Evolutionary conservation across 768 basidiomycete genomes (phyloP), one percentile per base, ranked within the genome.

Genomic region (Tubosaeta brunneosetosa): DNA sequence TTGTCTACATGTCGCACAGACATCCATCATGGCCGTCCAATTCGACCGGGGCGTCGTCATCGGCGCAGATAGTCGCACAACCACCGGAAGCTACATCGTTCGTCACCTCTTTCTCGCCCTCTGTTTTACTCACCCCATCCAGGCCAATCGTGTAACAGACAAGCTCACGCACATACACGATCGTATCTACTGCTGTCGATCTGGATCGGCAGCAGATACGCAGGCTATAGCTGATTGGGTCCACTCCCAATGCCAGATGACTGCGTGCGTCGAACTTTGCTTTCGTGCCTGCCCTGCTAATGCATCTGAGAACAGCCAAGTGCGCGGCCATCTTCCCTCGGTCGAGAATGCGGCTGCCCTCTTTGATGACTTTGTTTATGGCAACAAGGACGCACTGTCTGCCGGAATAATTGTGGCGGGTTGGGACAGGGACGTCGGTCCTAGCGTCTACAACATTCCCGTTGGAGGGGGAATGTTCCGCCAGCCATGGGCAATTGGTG

Each of bases 91-190:
- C 74, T 98, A 97, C 73, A 95, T 97, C 67, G 95, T 94, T 68
- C 57, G 85, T 69, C 27, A 47, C n/a, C 6, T 17, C 32, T 29
- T 9, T 2, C 26, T 37, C 42, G 0, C 43, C 13, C 31, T 6
- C 12, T 40, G 22, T 11, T 26, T 46, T 37, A 31, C 37, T 49
- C 14, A 48, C 26, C 17, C 43, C 38, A 31, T 47, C 34, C 55
- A 95, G 93, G 92, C 94, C 25, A 98, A 98, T 71, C 87, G 95
- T 71, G 95, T 98, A 17, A 99, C 95, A 40, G 95, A 99, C 80
- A 99, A 99, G 74, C 81, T 97, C 55, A 97, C 94, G 2, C 83
- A 91, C 67, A 80, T 99, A 60, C 94, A 97, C 70, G 97, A 99
- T 73, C 91, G 93, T 60, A 91, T 98, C 71, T 99, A 98, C 72